Evolutionary conservation across 2,329 filamentous ascomycete species (phyloP).

Genomic region (Aspergillus sp.): DNA sequence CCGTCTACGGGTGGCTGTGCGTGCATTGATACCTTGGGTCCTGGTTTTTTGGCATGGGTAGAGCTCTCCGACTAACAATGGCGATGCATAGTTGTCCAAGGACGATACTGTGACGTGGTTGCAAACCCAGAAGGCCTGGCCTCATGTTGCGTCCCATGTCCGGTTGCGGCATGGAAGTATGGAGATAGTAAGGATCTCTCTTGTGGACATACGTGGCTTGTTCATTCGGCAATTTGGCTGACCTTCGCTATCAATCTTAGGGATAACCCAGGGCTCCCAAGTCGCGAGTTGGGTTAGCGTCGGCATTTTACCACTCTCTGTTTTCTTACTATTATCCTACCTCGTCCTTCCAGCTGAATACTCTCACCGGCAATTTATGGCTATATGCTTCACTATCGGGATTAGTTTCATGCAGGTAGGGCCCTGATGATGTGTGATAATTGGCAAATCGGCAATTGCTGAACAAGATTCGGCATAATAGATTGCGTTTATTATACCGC

Average conservation of each 20-base stretch:
- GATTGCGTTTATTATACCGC: conserved; percentile 84
- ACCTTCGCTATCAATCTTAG: conserved; percentile 15
- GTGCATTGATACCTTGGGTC: conserved; percentile 15
- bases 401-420: conserved; percentile 72
- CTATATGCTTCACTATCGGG: conserved; percentile 71
- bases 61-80: background rate
- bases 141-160: conserved; percentile 83
- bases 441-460: conserved; percentile 5
- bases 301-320: conserved; percentile 59
- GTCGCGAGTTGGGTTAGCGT: conserved; percentile 79
- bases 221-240: too few species aligned
- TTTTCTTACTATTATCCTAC: conserved; percentile 75
- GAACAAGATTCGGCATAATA: conserved; percentile 28
- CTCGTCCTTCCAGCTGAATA: conserved; percentile 72
- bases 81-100: conserved; percentile 45
- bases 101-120: conserved; percentile 51
- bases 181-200: conserved; percentile 40
- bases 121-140: conserved; percentile 38
- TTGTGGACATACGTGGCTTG: conserved; percentile 4
- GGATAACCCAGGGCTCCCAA: conserved; percentile 49
- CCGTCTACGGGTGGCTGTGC: conserved; percentile 58
- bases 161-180: conserved; percentile 69
- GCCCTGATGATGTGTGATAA: background rate
- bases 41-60: background rate
- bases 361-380: conserved; percentile 87